These are phyloP conservation scores for Vigna nakashimae DNA, from an alignment of 306 rosid genomes.

Conservation along the genomic window DNA sequence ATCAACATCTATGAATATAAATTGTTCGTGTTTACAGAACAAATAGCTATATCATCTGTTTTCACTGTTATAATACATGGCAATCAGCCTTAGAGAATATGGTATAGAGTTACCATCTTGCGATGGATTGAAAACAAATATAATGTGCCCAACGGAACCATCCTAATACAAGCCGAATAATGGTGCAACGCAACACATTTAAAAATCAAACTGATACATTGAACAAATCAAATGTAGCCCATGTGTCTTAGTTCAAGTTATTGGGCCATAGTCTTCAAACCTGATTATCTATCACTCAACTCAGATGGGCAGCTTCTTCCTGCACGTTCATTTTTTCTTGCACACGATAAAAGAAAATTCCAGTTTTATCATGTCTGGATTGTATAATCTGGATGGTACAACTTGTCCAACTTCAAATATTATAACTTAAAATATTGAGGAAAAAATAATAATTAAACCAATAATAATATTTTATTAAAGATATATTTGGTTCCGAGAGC, in stretches of 20 bases:
- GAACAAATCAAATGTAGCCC: background rate
- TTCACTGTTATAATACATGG: conserved; percentile 32
- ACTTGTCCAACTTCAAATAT: too few relatives aligned
- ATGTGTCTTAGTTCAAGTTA: conserved; percentile 11
- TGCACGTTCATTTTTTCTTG: too few relatives aligned
- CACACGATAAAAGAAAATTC: too few relatives aligned
- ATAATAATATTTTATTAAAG: too few relatives aligned
- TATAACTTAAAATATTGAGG: too few relatives aligned
- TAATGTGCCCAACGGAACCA: background rate
- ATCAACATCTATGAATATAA: conserved; percentile 27
- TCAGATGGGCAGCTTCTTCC: background rate
- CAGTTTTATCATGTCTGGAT: too few relatives aligned
- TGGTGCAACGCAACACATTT: background rate
- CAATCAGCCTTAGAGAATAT: conserved; percentile 13
- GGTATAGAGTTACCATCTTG: conserved; percentile 43
- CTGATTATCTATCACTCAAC: background rate
- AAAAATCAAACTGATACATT: background rate
- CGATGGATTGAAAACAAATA: conserved; percentile 37
- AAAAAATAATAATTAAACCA: too few relatives aligned
- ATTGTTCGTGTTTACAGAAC: conserved; percentile 13
- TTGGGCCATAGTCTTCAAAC: conserved; percentile 21
- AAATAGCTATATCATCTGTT: conserved; percentile 44
- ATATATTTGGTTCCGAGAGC: too few relatives aligned
- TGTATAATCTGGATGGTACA: too few relatives aligned
- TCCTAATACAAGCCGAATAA: background rate